Conservation (phyloP, 2,329 filamentous ascomycete genomes). For the Pseudogymnoascus sp. region DNA sequence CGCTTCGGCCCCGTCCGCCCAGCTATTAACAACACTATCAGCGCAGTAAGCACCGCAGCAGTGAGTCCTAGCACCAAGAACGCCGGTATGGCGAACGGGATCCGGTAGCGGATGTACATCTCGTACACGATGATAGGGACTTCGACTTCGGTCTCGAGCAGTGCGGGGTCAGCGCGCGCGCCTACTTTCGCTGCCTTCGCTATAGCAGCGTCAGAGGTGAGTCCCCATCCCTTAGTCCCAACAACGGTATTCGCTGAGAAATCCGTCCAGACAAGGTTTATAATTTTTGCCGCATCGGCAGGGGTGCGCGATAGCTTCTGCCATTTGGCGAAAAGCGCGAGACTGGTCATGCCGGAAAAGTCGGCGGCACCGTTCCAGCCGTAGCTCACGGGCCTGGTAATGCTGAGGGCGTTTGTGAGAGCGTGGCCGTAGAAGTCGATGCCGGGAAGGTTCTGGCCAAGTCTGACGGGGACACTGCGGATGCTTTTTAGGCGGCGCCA, state of each 20-base stretch:
- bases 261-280: conserved; percentile 40
- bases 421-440: conserved; percentile 11
- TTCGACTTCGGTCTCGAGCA: not conserved
- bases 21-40: not conserved
- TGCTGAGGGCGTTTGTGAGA: conserved; percentile 19
- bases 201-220: not conserved
- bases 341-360: conserved; percentile 30
- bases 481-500: not conserved
- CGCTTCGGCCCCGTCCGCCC: not conserved
- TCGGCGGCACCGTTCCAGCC: conserved; percentile 17
- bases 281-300: conserved; percentile 26
- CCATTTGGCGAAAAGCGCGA: conserved; percentile 36
- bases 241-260: conserved; percentile 35
- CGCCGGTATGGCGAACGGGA: not conserved
- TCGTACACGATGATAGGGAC: not conserved
- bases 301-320: conserved; percentile 28
- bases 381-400: not conserved
- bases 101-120: not conserved
- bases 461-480: not conserved
- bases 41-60: not conserved
- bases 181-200: not conserved
- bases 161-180: not conserved
- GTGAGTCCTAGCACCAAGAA: not conserved
- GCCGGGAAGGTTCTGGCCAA: not conserved
- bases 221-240: conserved; percentile 27